Evolutionary conservation across 495 filamentous ascomycete species (phyloP).

Genomic region (Jackrogersella minutella): DNA sequence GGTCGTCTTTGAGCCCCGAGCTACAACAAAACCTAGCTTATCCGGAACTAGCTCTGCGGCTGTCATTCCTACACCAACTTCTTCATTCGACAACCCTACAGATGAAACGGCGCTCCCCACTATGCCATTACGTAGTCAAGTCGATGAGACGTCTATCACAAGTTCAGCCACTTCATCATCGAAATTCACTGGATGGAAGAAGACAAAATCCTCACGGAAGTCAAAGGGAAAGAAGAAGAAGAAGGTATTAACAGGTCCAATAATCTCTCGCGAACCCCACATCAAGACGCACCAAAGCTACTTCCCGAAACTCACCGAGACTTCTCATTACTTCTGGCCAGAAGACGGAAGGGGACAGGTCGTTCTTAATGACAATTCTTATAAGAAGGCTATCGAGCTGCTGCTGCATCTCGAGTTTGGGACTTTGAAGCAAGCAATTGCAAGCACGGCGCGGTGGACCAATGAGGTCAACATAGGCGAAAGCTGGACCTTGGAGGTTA

Average conservation of each 20-base stretch:
- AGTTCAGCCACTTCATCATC: slow-evolving; percentile 17
- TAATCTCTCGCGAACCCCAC: slow-evolving; percentile 61
- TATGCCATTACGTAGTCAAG: slow-evolving; percentile 12
- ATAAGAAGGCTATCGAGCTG: slow-evolving; percentile 77
- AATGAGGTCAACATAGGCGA: slow-evolving; percentile 54
- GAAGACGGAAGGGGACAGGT: slow-evolving; percentile 70
- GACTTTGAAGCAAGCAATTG: slow-evolving; percentile 68
- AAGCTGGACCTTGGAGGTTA: slow-evolving; percentile 58
- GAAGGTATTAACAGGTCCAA: slow-evolving; percentile 58
- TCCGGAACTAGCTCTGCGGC: slow-evolving; percentile 1
- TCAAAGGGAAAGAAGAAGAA: slow-evolving; percentile 49
- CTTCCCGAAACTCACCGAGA: slow-evolving; percentile 52
- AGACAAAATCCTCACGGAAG: slow-evolving; percentile 38
- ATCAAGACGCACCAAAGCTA: slow-evolving; percentile 62
- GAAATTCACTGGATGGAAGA: slow-evolving; percentile 19
- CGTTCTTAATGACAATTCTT: slow-evolving; percentile 73
- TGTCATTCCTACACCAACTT: slow-evolving; percentile 27
- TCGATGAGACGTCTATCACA: background rate
- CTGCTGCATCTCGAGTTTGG: slow-evolving; percentile 88
- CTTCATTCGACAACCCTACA: slow-evolving; percentile 38
- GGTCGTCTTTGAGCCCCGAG: slow-evolving; percentile 75
- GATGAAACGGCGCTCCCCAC: slow-evolving; percentile 30
- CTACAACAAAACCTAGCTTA: background rate
- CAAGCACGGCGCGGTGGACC: slow-evolving; percentile 78
- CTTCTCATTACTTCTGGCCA: slow-evolving; percentile 75